phyloP scores from a whole-genome alignment of 192 early-diverging fungal genomes.

The Umbelopsis sp. region DNA sequence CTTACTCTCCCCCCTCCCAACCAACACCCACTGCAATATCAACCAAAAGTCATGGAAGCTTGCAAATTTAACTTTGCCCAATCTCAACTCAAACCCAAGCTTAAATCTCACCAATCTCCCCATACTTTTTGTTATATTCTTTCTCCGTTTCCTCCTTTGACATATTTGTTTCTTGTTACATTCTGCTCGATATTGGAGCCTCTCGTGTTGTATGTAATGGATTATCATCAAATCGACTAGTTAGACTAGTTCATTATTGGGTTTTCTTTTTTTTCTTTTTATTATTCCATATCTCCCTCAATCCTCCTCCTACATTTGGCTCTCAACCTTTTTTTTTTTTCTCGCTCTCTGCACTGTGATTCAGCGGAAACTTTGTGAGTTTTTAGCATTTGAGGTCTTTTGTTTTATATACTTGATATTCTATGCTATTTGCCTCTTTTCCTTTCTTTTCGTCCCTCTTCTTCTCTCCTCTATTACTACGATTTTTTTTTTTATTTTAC shows the following conservation, averaged over 20 bases:
- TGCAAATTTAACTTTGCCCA: background rate
- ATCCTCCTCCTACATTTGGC: background rate
- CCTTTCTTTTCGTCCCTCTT: background rate
- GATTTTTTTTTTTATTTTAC: background rate
- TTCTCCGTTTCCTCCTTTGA: background rate
- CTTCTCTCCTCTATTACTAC: background rate
- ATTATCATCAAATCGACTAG: background rate
- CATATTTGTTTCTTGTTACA: slow-evolving; percentile 1
- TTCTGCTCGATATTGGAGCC: slow-evolving; percentile 15
- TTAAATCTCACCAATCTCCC: background rate
- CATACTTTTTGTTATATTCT: background rate
- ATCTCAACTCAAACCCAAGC: background rate
- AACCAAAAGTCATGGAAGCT: background rate
- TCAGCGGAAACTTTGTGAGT: background rate
- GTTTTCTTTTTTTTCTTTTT: background rate
- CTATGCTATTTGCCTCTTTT: background rate
- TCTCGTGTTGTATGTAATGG: background rate
- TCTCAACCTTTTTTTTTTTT: background rate
- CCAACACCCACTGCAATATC: too few relatives aligned
- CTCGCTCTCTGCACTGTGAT: background rate
- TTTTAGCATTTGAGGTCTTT: background rate
- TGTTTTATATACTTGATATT: background rate
- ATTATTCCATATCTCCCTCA: background rate
- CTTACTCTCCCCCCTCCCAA: background rate
- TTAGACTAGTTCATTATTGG: background rate